These are phyloP conservation scores for Meripilus lineatus DNA, from an alignment of 1,284 basidiomycete genomes.

Conservation along the genomic window DNA sequence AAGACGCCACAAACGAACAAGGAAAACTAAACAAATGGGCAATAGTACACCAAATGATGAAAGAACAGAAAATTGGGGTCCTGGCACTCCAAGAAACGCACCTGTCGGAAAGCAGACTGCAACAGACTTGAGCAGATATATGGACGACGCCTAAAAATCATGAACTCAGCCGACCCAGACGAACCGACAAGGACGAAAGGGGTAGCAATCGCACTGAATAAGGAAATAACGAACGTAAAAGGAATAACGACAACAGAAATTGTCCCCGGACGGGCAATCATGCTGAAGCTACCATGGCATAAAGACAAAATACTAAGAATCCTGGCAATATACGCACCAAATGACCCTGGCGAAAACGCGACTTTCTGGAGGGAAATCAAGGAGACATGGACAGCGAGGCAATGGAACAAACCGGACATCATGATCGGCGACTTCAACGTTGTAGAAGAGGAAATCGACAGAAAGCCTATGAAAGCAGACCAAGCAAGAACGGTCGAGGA, in stretches of 20 bases:
- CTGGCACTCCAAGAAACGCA: conserved; percentile 26
- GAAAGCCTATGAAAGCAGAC: conserved; percentile 26
- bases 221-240: conserved; percentile 14
- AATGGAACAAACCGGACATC: conserved; percentile 21
- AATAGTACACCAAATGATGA: conserved; percentile 16
- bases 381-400: background rate
- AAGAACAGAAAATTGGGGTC: conserved; percentile 19
- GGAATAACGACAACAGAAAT: conserved; percentile 15
- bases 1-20: too few species aligned
- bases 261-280: conserved; percentile 28
- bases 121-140: conserved; percentile 11
- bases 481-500: conserved; percentile 4
- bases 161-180: background rate
- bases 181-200: conserved; percentile 14
- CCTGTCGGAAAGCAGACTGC: conserved; percentile 11
- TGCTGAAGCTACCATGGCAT: conserved; percentile 13
- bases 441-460: conserved; percentile 33
- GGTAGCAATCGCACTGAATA: conserved; percentile 33
- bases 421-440: conserved; percentile 40
- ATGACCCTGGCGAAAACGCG: conserved; percentile 12
- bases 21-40: conserved; percentile 14
- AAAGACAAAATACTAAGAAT: conserved; percentile 8
- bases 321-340: conserved; percentile 22
- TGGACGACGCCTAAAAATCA: conserved; percentile 10
- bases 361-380: conserved; percentile 19